Evolutionary conservation across 495 filamentous ascomycete genomes (phyloP).

Genomic region (Penicillium angulare): DNA sequence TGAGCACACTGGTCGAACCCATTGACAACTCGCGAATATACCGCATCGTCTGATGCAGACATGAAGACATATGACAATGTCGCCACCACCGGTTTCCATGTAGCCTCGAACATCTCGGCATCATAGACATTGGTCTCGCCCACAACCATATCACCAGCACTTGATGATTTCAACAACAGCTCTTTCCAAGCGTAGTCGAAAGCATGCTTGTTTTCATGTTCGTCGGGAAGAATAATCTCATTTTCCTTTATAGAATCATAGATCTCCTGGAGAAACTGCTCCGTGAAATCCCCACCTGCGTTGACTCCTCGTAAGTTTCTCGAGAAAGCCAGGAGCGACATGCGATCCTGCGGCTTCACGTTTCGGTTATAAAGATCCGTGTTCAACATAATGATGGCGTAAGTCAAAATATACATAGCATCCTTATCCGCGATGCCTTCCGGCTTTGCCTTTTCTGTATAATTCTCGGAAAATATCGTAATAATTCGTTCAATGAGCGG

Average conservation of each 20-base stretch:
- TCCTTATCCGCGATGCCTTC: constrained; percentile 83
- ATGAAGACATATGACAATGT: constrained; percentile 98
- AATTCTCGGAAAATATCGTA: constrained; percentile 80
- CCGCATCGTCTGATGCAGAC: constrained; percentile 96
- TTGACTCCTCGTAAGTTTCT: constrained; percentile 90
- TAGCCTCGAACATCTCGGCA: constrained; percentile 94
- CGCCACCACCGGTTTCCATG: constrained; percentile 92
- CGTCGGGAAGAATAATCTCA: constrained; percentile 95
- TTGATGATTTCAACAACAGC: constrained; percentile 80
- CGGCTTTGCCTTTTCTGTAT: constrained; percentile 68
- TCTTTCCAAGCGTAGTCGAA: constrained; percentile 99
- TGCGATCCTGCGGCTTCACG: constrained; percentile 74
- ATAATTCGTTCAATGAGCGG: constrained; percentile 91
- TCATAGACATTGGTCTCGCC: constrained; percentile 95
- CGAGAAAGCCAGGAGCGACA: constrained; percentile 77
- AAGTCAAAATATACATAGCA: constrained; percentile 85
- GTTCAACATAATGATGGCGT: constrained; percentile 94
- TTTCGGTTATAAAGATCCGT: constrained; percentile 96
- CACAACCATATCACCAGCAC: constrained; percentile 67
- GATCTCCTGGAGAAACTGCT: constrained; percentile 82
- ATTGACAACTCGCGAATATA: constrained; percentile 87
- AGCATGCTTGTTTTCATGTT: constrained; percentile 92
- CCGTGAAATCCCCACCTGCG: constrained; percentile 75
- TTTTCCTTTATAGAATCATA: constrained; percentile 87
- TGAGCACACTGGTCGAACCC: constrained; percentile 96